Conservation (phyloP, 2,329 filamentous ascomycete genomes). For the Talaromyces sp. region DNA sequence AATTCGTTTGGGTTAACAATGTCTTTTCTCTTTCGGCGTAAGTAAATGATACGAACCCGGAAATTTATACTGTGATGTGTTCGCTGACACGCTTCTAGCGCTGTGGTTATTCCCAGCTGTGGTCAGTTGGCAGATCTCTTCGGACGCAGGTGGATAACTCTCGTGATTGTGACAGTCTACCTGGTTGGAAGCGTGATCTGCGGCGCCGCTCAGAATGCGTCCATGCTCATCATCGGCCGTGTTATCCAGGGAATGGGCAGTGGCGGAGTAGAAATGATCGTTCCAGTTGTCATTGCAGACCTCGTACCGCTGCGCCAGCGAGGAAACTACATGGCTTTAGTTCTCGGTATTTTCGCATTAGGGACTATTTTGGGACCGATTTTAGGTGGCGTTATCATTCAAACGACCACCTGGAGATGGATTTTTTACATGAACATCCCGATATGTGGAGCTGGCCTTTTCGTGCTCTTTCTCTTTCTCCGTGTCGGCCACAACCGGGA, state of each 20-base stretch:
- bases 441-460: constrained; percentile 43
- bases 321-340: constrained; percentile 36
- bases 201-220: constrained; percentile 5
- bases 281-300: constrained; percentile 47
- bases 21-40: constrained; percentile 25
- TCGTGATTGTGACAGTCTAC: constrained; percentile 5
- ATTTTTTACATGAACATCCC: constrained; percentile 31
- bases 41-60: neutral
- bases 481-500: constrained; percentile 47
- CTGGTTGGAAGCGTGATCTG: constrained; percentile 9
- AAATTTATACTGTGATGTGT: neutral
- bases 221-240: constrained; percentile 48
- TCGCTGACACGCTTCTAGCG: neutral
- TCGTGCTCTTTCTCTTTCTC: constrained; percentile 51
- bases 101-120: neutral
- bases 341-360: constrained; percentile 35
- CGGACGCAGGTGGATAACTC: constrained; percentile 8
- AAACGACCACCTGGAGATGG: constrained; percentile 21
- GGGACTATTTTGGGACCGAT: constrained; percentile 33
- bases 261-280: constrained; percentile 38
- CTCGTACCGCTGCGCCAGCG: constrained; percentile 45
- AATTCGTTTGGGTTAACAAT: constrained; percentile 32
- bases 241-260: constrained; percentile 48
- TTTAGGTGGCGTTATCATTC: constrained; percentile 15
- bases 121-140: constrained; percentile 10